Percentiles rank a stretch among this genome's conserved stretches.
Evolutionary conservation across 1,284 basidiomycete genomes (phyloP).

Genomic region (Trametes polyzona): DNA sequence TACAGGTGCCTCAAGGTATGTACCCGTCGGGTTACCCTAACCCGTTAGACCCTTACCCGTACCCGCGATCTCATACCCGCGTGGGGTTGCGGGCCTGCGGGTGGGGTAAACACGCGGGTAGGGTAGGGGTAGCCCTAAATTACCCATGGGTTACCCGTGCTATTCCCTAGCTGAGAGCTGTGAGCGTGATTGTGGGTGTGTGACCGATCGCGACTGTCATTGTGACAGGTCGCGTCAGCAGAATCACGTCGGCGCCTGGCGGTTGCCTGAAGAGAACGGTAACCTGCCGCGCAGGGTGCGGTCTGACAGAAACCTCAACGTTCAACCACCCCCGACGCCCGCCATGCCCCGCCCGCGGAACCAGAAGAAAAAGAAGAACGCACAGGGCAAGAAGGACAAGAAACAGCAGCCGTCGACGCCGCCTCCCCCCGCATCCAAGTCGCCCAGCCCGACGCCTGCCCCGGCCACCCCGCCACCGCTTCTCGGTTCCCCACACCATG

Average conservation of each 20-base stretch:
- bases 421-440: not conserved
- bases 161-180: too few species aligned
- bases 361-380: conserved; percentile 41
- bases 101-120: too few species aligned
- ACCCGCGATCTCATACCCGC: too few species aligned
- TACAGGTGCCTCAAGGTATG: too few species aligned
- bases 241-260: not conserved
- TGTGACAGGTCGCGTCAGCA: conserved; percentile 6
- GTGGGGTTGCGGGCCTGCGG: too few species aligned
- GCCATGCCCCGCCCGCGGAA: conserved; percentile 54
- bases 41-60: too few species aligned
- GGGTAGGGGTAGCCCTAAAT: too few species aligned
- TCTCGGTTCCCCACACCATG: not conserved
- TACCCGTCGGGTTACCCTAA: too few species aligned
- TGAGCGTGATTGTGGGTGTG: not conserved
- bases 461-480: not conserved
- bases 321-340: conserved; percentile 23
- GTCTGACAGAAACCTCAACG: conserved; percentile 35
- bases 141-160: too few species aligned
- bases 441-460: not conserved
- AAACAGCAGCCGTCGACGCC: too few species aligned
- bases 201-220: conserved; percentile 4
- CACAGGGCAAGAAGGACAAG: conserved; percentile 34
- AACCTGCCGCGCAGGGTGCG: not conserved
- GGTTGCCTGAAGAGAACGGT: not conserved